Conservation (phyloP, 352 stramenopile genomes). For the Phytopythium sindhum region DNA sequence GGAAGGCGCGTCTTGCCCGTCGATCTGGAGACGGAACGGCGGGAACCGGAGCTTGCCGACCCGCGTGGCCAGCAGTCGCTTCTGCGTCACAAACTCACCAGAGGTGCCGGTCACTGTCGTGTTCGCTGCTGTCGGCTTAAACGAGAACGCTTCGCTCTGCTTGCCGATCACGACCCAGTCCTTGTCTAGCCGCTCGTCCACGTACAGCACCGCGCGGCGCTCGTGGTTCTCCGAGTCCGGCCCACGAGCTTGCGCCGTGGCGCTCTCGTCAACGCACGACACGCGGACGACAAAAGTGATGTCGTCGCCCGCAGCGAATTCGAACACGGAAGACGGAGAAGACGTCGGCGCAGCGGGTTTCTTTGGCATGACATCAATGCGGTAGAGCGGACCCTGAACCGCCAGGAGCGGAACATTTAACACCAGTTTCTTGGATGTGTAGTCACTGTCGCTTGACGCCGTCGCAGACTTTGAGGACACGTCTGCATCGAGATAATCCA, state of each 20-base stretch:
- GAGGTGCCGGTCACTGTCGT: not conserved
- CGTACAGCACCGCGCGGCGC: conserved; percentile 28
- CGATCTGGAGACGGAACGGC: conserved; percentile 36
- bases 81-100: conserved; percentile 35
- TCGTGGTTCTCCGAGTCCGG: too few relatives aligned
- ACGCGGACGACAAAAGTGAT: conserved; percentile 48
- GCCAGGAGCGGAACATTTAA: conserved; percentile 25
- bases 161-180: conserved; percentile 75
- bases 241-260: conserved; percentile 7
- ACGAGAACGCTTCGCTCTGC: conserved; percentile 41
- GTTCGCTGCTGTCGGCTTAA: conserved; percentile 7
- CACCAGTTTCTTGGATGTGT: conserved; percentile 13
- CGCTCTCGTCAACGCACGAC: conserved; percentile 15
- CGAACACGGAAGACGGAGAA: conserved; percentile 9
- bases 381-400: conserved; percentile 30
- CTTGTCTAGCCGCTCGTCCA: conserved; percentile 44
- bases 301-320: conserved; percentile 31
- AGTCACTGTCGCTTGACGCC: not conserved
- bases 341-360: not conserved
- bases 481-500: conserved; percentile 9
- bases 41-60: conserved; percentile 49
- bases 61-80: conserved; percentile 42
- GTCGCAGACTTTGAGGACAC: not conserved
- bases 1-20: conserved; percentile 14
- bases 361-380: conserved; percentile 36